A percentile compares a stretch with the other conserved stretches of the same genome.
These are phyloP conservation scores for Neonectria ditissima DNA, from an alignment of 2,329 filamentous ascomycete species.

Conservation along the genomic window DNA sequence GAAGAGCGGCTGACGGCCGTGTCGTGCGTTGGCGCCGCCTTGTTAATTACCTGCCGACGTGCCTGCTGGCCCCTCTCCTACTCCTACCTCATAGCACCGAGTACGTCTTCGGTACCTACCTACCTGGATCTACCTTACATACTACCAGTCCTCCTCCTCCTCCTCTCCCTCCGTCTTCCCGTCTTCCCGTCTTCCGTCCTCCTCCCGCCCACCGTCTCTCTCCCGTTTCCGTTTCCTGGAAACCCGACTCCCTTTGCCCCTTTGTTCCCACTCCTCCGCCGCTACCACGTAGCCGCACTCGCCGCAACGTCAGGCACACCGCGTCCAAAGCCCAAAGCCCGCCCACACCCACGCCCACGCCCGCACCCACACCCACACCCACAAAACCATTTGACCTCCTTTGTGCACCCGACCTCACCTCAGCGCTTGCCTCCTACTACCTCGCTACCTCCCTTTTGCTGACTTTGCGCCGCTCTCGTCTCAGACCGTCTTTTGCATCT, in stretches of 20 bases:
- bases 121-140: slow-evolving; percentile 18
- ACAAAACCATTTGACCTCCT: slow-evolving; percentile 20
- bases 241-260: slow-evolving; percentile 33
- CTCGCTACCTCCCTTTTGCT: slow-evolving; percentile 8
- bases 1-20: slow-evolving; percentile 23
- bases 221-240: slow-evolving; percentile 31
- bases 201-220: slow-evolving; percentile 41
- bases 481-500: slow-evolving; percentile 13
- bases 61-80: background rate
- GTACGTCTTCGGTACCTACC: too few species aligned
- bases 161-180: slow-evolving; percentile 31
- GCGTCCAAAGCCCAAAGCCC: slow-evolving; percentile 8
- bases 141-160: slow-evolving; percentile 36
- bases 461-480: slow-evolving; percentile 16
- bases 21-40: slow-evolving; percentile 25
- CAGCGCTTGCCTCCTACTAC: slow-evolving; percentile 9
- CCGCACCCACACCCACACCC: slow-evolving; percentile 12
- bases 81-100: too few species aligned
- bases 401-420: slow-evolving; percentile 6
- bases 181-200: slow-evolving; percentile 39
- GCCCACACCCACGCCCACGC: slow-evolving; percentile 9
- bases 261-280: slow-evolving; percentile 43
- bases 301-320: slow-evolving; percentile 28
- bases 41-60: slow-evolving; percentile 18
- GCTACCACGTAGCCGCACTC: slow-evolving; percentile 41